Base-by-base conservation (phyloP, 139 green algal genomes). In the Eudorina sp. region DNA sequence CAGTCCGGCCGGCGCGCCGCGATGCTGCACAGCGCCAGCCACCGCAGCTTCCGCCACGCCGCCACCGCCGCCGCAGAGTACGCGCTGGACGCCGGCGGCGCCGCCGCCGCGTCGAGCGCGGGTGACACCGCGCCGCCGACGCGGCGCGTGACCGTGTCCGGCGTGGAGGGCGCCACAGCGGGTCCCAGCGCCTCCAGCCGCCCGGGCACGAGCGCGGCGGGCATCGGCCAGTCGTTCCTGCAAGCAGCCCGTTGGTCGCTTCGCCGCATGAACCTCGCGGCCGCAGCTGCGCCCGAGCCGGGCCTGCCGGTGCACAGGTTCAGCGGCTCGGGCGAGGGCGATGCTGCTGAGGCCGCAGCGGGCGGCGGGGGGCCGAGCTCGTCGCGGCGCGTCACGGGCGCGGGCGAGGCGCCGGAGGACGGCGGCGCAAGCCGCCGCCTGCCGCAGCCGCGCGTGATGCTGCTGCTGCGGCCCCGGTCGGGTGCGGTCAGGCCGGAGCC, bases 381-480 rank as follows among this genome's bases (percentile, higher is more conserved):
- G 51, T 58, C 13, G 51, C 51, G 51, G 51, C 51, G 51, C 51
- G 51, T 16, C 51, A 58, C 23, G 14, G 55, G 14, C 18, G 29
- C 19, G 19, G 55, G 55, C 19, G 19, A 66, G 55, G 19, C 55
- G 55, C 55, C 11, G 55, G 55, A 13, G 5, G 55, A 66, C 14
- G 55, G 29, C 55, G 55, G 13, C 55, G 19, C 19, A 13, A 27
- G 18, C 55, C 55, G 55, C 23, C 18, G 55, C 13, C 55, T 31
- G 55, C 19, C 55, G 18, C 11, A 19, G 55, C 19, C 55, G 19
- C 55, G 55, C 18, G 55, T 66, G 14, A 66, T 66, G 62, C 9
- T 72, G n/a, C n/a, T 72, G 62, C 29, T 72, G 62, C 29, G n/a
- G n/a, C n/a, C 62, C n/a, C 62, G 62, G 7, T 72, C 62, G 62